Evolutionary conservation across 495 filamentous ascomycete genomes (phyloP).

Genomic region (Penicillium argentinense): DNA sequence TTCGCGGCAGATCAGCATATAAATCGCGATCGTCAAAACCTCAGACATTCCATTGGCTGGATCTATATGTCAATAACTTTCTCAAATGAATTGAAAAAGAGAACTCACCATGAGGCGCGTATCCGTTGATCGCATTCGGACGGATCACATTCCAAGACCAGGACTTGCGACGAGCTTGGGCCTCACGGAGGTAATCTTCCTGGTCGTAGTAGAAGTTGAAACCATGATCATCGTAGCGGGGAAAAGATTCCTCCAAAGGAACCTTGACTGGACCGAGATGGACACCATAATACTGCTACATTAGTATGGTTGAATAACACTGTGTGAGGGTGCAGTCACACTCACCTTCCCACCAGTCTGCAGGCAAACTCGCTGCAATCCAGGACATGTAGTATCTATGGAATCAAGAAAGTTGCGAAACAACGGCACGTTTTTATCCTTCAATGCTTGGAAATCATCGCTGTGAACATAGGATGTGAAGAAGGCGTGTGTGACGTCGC

Average conservation of each 20-base stretch:
- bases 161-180: conserved; percentile 10
- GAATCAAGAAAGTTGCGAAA: conserved; percentile 33
- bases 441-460: conserved; percentile 27
- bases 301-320: background rate
- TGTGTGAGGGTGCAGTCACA: background rate
- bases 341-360: conserved; percentile 31
- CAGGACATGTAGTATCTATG: conserved; percentile 14
- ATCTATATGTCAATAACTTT: background rate
- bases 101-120: conserved; percentile 19
- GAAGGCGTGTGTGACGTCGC: conserved; percentile 29
- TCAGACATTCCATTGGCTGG: conserved; percentile 33
- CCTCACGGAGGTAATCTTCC: conserved; percentile 27
- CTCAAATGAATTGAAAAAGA: background rate
- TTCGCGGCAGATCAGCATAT: conserved; percentile 31
- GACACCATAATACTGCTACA: conserved; percentile 29
- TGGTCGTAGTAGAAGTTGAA: conserved; percentile 37
- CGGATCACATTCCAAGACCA: conserved; percentile 36
- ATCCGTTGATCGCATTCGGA: conserved; percentile 30
- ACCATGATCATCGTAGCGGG: conserved; percentile 22
- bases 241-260: conserved; percentile 24
- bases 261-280: conserved; percentile 28
- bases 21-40: conserved; percentile 22
- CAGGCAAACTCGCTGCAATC: conserved; percentile 18
- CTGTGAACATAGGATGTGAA: conserved; percentile 33
- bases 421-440: conserved; percentile 21